phyloP scores from a whole-genome alignment of 805 yeast genomes.

The Barnettozyma botsteinii region DNA sequence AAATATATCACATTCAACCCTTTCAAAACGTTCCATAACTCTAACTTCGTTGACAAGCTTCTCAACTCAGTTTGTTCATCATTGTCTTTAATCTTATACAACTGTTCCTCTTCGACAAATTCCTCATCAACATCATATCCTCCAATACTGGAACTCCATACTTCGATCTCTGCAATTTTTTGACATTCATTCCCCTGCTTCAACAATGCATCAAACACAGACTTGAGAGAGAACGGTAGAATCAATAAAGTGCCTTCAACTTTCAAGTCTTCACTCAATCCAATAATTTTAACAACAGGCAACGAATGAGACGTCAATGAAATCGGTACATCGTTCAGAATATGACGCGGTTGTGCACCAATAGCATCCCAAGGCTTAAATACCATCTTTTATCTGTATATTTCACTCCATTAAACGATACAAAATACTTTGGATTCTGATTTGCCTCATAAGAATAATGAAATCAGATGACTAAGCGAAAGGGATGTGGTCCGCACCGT shows the following conservation, averaged over 20 bases:
- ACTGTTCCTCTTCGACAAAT: conserved; percentile 44
- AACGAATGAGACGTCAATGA: background rate
- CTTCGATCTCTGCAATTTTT: background rate
- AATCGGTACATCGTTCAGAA: conserved; percentile 3
- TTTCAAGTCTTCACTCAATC: background rate
- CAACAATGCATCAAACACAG: conserved; percentile 3
- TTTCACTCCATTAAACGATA: no score
- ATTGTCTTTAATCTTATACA: conserved; percentile 30
- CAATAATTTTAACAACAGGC: conserved; percentile 3
- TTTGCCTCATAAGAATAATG: no score
- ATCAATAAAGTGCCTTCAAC: conserved; percentile 3
- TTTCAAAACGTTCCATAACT: conserved; percentile 14
- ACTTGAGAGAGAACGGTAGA: conserved; percentile 4
- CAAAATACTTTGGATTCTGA: no score
- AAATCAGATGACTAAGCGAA: no score
- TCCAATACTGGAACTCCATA: background rate
- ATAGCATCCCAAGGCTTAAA: conserved; percentile 11
- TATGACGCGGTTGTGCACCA: conserved; percentile 8
- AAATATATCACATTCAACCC: conserved; percentile 12
- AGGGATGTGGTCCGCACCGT: no score
- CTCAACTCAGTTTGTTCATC: background rate
- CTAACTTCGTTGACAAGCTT: conserved; percentile 6
- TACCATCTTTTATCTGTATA: conserved; percentile 1
- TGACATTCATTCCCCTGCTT: background rate
- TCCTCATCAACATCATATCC: conserved; percentile 22